These are phyloP conservation scores for Suhomyces prunicola DNA, from an alignment of 805 yeast genomes.

Conservation along the genomic window DNA sequence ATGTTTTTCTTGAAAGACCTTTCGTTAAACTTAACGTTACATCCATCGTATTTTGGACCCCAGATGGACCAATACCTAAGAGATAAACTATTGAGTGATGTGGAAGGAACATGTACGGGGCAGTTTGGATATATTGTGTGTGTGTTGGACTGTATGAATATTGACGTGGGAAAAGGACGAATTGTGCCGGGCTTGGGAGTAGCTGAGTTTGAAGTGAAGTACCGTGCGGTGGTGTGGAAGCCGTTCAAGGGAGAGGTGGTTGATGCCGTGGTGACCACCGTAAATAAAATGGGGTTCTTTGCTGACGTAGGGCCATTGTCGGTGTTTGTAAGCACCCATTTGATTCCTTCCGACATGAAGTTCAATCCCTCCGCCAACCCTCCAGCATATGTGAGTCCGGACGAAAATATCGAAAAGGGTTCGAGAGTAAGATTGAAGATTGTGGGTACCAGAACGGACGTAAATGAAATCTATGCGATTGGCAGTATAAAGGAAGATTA, in stretches of 20 bases:
- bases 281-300: conserved; percentile 92
- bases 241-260: conserved; percentile 99
- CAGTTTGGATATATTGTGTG: conserved; percentile 97
- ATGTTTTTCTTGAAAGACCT: conserved; percentile 71
- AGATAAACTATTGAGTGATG: conserved; percentile 88
- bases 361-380: conserved; percentile 96
- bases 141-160: conserved; percentile 89
- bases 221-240: conserved; percentile 95
- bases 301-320: conserved; percentile 97
- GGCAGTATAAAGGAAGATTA: conserved; percentile 98
- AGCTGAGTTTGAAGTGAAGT: conserved; percentile 95
- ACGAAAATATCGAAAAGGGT: conserved; percentile 92
- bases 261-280: conserved; percentile 92
- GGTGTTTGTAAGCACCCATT: conserved; percentile 90
- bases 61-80: conserved; percentile 93
- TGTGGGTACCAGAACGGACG: conserved; percentile 97
- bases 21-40: conserved; percentile 86
- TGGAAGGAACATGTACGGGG: conserved; percentile 98
- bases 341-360: conserved; percentile 90
- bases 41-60: conserved; percentile 97
- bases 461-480: conserved; percentile 93
- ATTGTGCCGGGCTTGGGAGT: conserved; percentile 89
- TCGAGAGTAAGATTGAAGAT: conserved; percentile 91
- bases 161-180: conserved; percentile 92
- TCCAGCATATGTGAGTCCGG: conserved; percentile 95